phyloP scores from a whole-genome alignment of 169 alveolate genomes.

The Theileria annulata region DNA sequence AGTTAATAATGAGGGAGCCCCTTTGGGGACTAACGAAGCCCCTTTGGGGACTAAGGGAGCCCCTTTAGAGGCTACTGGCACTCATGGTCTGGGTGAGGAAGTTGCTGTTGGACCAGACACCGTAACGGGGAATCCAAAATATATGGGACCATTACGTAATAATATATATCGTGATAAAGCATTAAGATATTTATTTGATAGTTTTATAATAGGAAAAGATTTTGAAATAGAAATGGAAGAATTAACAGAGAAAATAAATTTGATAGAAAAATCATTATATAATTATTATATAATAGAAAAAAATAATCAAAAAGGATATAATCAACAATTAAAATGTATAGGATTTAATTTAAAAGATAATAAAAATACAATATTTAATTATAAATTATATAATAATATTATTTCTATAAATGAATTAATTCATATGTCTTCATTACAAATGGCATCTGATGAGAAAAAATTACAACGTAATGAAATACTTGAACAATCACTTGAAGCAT shows the following conservation, averaged over 20 bases:
- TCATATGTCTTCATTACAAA: constrained; percentile 88
- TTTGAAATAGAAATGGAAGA: constrained; percentile 60
- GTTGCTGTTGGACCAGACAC: too few species aligned
- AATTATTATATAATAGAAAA: constrained; percentile 57
- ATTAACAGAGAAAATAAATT: constrained; percentile 72
- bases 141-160: constrained; percentile 54
- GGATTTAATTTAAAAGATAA: constrained; percentile 87
- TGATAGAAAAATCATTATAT: constrained; percentile 74
- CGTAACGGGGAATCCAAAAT: background rate
- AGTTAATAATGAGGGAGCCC: too few species aligned
- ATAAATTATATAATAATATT: constrained; percentile 80
- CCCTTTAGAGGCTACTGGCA: background rate
- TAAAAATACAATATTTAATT: constrained; percentile 86
- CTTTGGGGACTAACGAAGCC: background rate
- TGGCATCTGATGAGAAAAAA: constrained; percentile 91
- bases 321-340: constrained; percentile 83
- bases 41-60: background rate
- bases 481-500: constrained; percentile 83
- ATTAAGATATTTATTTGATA: constrained; percentile 56
- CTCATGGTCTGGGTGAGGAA: background rate
- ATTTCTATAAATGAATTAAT: constrained; percentile 82
- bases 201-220: constrained; percentile 57
- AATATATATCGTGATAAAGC: constrained; percentile 70
- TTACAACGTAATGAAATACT: constrained; percentile 78
- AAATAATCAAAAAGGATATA: constrained; percentile 74